Conservation (phyloP, 2,329 filamentous ascomycete species). For the Trichoderma hamatum region DNA sequence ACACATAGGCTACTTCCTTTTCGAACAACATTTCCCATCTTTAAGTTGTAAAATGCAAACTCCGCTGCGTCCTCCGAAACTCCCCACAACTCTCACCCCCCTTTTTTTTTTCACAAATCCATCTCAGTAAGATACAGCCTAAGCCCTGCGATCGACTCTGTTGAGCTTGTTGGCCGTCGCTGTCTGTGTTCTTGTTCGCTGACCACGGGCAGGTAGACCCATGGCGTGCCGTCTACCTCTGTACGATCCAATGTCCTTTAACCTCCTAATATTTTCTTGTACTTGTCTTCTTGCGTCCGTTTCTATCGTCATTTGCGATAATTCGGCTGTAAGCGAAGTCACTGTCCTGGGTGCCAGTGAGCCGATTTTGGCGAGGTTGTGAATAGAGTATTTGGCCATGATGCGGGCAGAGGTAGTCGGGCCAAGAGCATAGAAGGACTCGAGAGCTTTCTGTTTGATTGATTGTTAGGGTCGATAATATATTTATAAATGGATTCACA, state of each 20-base stretch:
- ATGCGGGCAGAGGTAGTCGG: constrained; percentile 69
- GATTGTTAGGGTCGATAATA: not conserved
- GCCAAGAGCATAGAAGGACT: constrained; percentile 85
- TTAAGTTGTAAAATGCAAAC: not conserved
- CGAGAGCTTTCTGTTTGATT: constrained; percentile 65
- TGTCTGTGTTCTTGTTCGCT: constrained; percentile 79
- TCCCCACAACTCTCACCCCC: not conserved
- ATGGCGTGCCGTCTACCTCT: constrained; percentile 90
- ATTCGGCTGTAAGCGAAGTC: constrained; percentile 78
- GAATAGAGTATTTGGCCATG: constrained; percentile 87
- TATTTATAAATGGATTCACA: not conserved
- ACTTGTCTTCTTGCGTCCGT: constrained; percentile 79
- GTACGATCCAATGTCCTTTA: constrained; percentile 91
- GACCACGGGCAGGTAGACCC: constrained; percentile 86
- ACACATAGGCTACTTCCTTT: not conserved
- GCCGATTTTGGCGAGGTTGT: constrained; percentile 78
- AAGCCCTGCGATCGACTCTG: constrained; percentile 49
- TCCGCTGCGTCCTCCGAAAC: not conserved
- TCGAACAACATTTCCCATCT: not conserved
- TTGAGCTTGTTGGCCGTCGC: constrained; percentile 65
- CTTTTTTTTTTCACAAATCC: not conserved
- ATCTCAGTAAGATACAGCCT: not conserved
- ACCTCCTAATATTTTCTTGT: constrained; percentile 79
- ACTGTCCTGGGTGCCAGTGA: constrained; percentile 74
- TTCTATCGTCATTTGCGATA: constrained; percentile 92